phyloP scores from a whole-genome alignment of 257 asterid species.

The Linaria vulgaris region DNA sequence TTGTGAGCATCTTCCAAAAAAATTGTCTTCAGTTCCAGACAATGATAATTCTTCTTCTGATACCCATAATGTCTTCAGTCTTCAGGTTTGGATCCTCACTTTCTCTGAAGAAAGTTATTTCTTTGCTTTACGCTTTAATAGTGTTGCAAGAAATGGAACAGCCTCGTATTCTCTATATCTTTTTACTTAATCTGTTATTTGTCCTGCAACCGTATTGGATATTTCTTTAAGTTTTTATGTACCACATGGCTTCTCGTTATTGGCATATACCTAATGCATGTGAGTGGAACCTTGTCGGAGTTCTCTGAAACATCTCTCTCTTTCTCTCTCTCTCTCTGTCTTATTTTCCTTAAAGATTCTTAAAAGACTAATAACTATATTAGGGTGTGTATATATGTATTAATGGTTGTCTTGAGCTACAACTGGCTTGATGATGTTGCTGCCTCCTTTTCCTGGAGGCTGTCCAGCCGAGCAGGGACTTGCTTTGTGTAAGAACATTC shows the following conservation, averaged over 20 bases:
- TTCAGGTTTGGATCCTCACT: conserved; percentile 54
- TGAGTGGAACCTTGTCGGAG: conserved; percentile 1
- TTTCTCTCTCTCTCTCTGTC: too few relatives aligned
- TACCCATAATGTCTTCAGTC: conserved; percentile 28
- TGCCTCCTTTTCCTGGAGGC: too few relatives aligned
- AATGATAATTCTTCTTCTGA: conserved; percentile 30
- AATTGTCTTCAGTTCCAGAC: conserved; percentile 23
- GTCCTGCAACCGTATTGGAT: not conserved
- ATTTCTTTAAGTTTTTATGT: conserved; percentile 3
- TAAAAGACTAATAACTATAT: not conserved
- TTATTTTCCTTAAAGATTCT: too few relatives aligned
- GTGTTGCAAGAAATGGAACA: conserved; percentile 11
- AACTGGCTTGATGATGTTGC: not conserved
- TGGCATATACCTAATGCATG: not conserved
- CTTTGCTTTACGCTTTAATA: conserved; percentile 15
- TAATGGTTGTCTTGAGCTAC: conserved; percentile 9
- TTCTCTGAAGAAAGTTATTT: conserved; percentile 14
- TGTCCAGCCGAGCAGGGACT: too few relatives aligned
- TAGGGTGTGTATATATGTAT: not conserved
- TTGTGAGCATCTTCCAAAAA: conserved; percentile 28
- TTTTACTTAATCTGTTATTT: conserved; percentile 6
- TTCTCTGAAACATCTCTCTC: not conserved
- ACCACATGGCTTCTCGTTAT: not conserved
- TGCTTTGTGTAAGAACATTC: too few relatives aligned
- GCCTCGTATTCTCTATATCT: conserved; percentile 11